Evolutionary conservation across 1,139 yeast genomes (phyloP).

Genomic region (Zygosaccharomyces sapae): DNA sequence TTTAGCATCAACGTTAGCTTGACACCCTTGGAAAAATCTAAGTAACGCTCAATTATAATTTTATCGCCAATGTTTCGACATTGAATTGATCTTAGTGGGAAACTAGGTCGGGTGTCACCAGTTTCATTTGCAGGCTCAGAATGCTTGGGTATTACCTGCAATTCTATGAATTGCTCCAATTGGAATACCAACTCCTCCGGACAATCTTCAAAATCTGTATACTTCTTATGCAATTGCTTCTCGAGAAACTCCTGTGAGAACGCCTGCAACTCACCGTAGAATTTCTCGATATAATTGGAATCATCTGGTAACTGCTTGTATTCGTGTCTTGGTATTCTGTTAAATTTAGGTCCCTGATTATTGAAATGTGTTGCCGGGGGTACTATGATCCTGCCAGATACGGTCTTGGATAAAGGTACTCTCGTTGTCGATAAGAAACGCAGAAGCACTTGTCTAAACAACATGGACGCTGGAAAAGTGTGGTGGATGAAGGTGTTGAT

Average conservation of each 20-base stretch:
- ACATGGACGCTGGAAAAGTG: background rate
- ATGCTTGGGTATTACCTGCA: slow-evolving; percentile 28
- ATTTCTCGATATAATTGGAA: slow-evolving; percentile 45
- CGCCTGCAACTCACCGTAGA: slow-evolving; percentile 39
- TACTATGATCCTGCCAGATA: slow-evolving; percentile 21
- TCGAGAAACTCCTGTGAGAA: slow-evolving; percentile 33
- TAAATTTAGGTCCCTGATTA: slow-evolving; percentile 1
- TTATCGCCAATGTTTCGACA: slow-evolving; percentile 21
- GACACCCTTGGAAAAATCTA: slow-evolving; percentile 41
- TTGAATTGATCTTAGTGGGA: slow-evolving; percentile 10
- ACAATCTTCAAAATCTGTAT: slow-evolving; percentile 35
- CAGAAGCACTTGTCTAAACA: slow-evolving; percentile 1
- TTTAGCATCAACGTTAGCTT: slow-evolving; percentile 40
- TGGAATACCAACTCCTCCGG: slow-evolving; percentile 35
- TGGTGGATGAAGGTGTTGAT: background rate
- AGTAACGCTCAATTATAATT: slow-evolving; percentile 33
- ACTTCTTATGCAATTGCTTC: slow-evolving; percentile 31
- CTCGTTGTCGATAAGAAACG: slow-evolving; percentile 10
- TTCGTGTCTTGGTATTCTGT: slow-evolving; percentile 16
- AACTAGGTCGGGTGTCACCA: slow-evolving; percentile 4
- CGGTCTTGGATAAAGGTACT: slow-evolving; percentile 14
- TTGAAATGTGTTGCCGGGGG: slow-evolving; percentile 23
- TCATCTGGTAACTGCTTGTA: slow-evolving; percentile 48
- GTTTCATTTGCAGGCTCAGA: slow-evolving; percentile 9
- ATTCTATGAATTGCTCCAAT: slow-evolving; percentile 34